Evolutionary conservation across 2,329 filamentous ascomycete species (phyloP), one percentile per base, ranked within the genome.

Genomic region (Pestalotiopsis fici): DNA sequence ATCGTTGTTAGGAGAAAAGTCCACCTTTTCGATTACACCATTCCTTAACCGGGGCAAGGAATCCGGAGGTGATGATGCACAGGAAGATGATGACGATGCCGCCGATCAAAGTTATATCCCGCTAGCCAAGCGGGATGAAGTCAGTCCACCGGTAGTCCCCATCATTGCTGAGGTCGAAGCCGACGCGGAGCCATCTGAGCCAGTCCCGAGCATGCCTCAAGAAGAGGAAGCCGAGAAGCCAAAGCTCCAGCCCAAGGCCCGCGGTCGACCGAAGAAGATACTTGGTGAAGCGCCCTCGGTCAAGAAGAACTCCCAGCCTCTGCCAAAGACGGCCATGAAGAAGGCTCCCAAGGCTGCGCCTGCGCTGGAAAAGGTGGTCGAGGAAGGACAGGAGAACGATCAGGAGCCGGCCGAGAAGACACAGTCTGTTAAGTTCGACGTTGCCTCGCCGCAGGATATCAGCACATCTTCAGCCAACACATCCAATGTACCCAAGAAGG

Each of bases 1-100:
- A 47, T 85, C 87, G 1, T 81, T 89, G 66, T 83, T 92, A 4
- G 94, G 93, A 35, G 93, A 97, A 75, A 98, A 97, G 79, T 98
- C 95, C 0, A 90, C 87, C 2, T 98, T 98, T 79, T 97, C 94
- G 3, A 94, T 98, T 70, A 98, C 95, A 0, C 95, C 95, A 0
- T 98, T 97, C 83, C 84, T 98, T 69, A 97, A 95, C 78, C 89
- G 91, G 63, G 91, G 88, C 28, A 89, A 86, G 78, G 83, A 78
- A 4, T 76, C 85, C 69, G 90, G 84, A 70, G 81, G 91, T 61
- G 73, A 76, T 23, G 69, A 70, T 59, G 69, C 71, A 3, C 70
- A 73, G 25, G 55, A 67, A 3, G 72, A 78, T n/a, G 77, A 77
- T 9, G 74, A 69, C 21, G 69, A 71, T 35, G 31, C 71, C 12